Evolutionary conservation across 305 asterid genomes (phyloP), one percentile per base, ranked within the genome.

Genomic region (Rubia occidens): DNA sequence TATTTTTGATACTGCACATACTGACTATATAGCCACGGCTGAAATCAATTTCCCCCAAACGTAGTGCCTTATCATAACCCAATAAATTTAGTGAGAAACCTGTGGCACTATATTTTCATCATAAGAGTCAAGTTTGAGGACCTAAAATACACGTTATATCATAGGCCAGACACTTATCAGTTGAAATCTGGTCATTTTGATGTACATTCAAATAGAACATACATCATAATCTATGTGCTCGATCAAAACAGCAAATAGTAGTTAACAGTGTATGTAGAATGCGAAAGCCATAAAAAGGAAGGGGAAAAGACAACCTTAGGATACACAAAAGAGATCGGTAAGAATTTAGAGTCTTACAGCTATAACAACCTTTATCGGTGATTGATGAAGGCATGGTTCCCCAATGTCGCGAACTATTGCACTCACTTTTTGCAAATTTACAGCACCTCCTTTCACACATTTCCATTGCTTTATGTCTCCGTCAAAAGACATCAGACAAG

Each of bases 331-430:
- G 17, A 72, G 51, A 53, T 0, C 71, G 69, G 66, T 66, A 42
- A 68, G 54, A 67, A 53, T 60, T 58, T 66, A 70, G 85, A 78
- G 69, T 68, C 90, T 81, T 88, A 85, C 87, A 69, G 89, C 75
- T 74, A 78, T 75, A 71, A 82, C 87, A 84, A 93, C 97, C 94
- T 93, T 90, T 82, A 90, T 79, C 29, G 96, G 90, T 64, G 96
- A 83, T 59, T 87, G 98, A 79, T 86, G 87, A 79, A 93, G 90
- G 78, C 98, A 93, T 67, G 97, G 97, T 76, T 93, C 97, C 80
- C 98, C 95, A 80, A 93, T 87, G 77, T 93, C 97, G 68, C 96
- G 92, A 75, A 88, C 94, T 73, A 93, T 85, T 43, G 97, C 85
- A 81, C 95, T 83, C 81, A 93, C 90, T 76, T 78, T 87, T 72